Conservation (phyloP, 2,329 filamentous ascomycete species). For the Fusarium dlaminii region DNA sequence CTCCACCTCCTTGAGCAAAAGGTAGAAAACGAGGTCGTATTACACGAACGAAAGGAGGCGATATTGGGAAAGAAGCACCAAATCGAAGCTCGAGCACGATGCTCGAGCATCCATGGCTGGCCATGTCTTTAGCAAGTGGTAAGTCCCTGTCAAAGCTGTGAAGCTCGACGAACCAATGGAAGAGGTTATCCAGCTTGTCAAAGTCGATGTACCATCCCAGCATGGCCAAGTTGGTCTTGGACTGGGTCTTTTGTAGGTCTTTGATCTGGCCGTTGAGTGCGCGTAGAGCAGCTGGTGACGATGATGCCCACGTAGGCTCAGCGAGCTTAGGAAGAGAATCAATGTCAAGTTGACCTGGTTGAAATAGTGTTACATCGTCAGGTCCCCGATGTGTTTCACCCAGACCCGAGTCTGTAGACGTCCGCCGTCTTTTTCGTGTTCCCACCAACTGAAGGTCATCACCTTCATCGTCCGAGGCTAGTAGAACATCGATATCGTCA, state of each 20-base stretch:
- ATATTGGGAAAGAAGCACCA: slow-evolving; percentile 76
- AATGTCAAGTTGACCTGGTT: slow-evolving; percentile 72
- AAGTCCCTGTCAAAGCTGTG: slow-evolving; percentile 79
- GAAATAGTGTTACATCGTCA: slow-evolving; percentile 59
- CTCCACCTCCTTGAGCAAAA: slow-evolving; percentile 79
- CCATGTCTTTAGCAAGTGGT: slow-evolving; percentile 80
- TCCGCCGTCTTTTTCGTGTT: slow-evolving; percentile 33
- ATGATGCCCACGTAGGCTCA: slow-evolving; percentile 44
- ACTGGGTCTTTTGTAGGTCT: slow-evolving; percentile 71
- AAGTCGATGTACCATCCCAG: slow-evolving; percentile 87
- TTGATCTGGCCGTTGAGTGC: slow-evolving; percentile 62
- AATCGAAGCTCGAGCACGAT: slow-evolving; percentile 87
- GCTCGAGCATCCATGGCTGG: slow-evolving; percentile 66
- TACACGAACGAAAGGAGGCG: slow-evolving; percentile 86
- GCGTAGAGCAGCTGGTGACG: slow-evolving; percentile 40
- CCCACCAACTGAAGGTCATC: background rate
- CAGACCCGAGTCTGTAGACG: slow-evolving; percentile 34
- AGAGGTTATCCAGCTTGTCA: slow-evolving; percentile 74
- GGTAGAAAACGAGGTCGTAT: slow-evolving; percentile 81
- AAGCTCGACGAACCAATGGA: slow-evolving; percentile 91
- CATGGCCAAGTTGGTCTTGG: slow-evolving; percentile 66
- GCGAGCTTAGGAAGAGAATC: slow-evolving; percentile 69
- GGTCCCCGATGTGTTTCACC: slow-evolving; percentile 7
- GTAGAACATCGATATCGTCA: slow-evolving; percentile 34
- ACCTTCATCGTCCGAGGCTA: slow-evolving; percentile 35